Conservation (phyloP, 306 rosid species). For the Vigna angularis region DNA sequence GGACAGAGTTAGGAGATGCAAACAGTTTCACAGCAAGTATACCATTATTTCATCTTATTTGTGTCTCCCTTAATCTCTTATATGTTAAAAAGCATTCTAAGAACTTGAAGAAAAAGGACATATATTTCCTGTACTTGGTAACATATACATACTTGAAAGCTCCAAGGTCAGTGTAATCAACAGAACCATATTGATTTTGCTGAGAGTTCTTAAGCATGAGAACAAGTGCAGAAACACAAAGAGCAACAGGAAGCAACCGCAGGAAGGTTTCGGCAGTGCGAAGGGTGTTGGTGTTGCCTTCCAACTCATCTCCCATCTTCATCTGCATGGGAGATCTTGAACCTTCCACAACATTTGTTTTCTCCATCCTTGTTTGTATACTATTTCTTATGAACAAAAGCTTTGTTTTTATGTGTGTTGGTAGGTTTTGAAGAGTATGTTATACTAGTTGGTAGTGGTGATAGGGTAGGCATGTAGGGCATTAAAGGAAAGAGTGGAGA, state of each 20-base stretch:
- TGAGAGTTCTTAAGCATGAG: conserved; percentile 85
- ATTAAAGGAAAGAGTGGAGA: conserved; percentile 10
- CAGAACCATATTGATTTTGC: conserved; percentile 68
- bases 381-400: not conserved
- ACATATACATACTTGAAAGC: conserved; percentile 66
- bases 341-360: conserved; percentile 18
- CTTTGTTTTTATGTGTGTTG: not conserved
- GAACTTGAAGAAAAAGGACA: not conserved
- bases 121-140: too few relatives aligned
- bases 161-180: conserved; percentile 73
- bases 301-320: conserved; percentile 37
- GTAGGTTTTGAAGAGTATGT: not conserved
- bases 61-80: too few relatives aligned
- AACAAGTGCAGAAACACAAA: conserved; percentile 78
- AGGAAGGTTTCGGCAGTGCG: conserved; percentile 75
- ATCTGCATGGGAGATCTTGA: conserved; percentile 49
- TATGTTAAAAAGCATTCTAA: not conserved
- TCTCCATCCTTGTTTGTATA: conserved; percentile 30
- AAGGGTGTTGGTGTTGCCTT: conserved; percentile 40
- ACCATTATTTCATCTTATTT: too few relatives aligned
- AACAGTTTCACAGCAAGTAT: too few relatives aligned
- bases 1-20: too few relatives aligned
- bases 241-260: conserved; percentile 78
- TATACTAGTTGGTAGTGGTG: not conserved
- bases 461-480: conserved; percentile 1